Conservation (phyloP, 2,329 filamentous ascomycete genomes). For the Cercospora janseana region DNA sequence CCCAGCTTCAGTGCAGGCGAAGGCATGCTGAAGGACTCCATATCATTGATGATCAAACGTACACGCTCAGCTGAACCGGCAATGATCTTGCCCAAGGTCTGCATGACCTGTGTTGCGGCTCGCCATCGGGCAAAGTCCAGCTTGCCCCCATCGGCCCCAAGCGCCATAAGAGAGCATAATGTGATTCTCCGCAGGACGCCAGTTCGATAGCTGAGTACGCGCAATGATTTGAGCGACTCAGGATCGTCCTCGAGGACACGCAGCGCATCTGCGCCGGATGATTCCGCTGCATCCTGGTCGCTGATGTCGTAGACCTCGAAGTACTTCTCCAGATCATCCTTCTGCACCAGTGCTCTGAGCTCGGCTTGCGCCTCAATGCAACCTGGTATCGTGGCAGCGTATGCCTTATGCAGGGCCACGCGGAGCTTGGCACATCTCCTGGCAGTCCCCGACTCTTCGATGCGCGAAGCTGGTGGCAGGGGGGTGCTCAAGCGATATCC, state of each 20-base stretch:
- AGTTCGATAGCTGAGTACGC: conserved; percentile 64
- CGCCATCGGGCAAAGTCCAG: conserved; percentile 77
- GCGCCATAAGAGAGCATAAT: conserved; percentile 81
- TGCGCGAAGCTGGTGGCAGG: conserved; percentile 83
- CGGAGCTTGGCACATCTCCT: conserved; percentile 79
- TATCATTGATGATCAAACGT: conserved; percentile 69
- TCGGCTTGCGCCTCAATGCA: conserved; percentile 68
- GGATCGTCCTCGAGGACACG: conserved; percentile 70
- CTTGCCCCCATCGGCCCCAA: conserved; percentile 77
- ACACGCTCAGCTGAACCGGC: conserved; percentile 63
- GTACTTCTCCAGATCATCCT: conserved; percentile 84
- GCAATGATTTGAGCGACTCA: conserved; percentile 75
- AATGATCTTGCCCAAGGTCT: conserved; percentile 61
- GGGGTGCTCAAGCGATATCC: conserved; percentile 88
- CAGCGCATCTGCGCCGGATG: conserved; percentile 48
- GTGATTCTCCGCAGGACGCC: conserved; percentile 80
- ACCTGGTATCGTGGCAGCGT: conserved; percentile 67
- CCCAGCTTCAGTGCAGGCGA: conserved; percentile 58
- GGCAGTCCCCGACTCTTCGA: conserved; percentile 71
- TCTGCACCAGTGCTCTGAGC: conserved; percentile 71
- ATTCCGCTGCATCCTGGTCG: conserved; percentile 48
- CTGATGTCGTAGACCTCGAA: conserved; percentile 65
- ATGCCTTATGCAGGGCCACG: conserved; percentile 67
- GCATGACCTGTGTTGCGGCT: conserved; percentile 71
- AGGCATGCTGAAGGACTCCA: conserved; percentile 60